phyloP scores from a whole-genome alignment of 768 basidiomycete species.

The Agaricus sinodeliciosus region DNA sequence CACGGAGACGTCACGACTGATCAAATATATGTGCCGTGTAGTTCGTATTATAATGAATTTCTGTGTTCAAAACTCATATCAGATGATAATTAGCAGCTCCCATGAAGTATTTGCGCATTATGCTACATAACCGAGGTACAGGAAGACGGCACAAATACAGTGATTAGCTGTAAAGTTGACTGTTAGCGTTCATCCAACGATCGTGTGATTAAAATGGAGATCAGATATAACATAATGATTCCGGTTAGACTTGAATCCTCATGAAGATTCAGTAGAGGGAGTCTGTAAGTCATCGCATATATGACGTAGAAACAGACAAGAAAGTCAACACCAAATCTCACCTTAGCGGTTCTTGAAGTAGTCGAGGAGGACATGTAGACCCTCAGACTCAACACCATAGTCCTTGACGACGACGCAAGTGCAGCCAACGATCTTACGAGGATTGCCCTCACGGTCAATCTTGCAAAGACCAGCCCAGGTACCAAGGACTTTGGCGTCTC shows the following conservation, averaged over 20 bases:
- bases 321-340: slow-evolving; percentile 21
- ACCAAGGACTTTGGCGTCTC: slow-evolving; percentile 95
- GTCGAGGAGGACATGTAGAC: slow-evolving; percentile 86
- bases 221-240: slow-evolving; percentile 85
- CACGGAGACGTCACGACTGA: slow-evolving; percentile 5
- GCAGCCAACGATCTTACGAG: slow-evolving; percentile 91
- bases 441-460: slow-evolving; percentile 98
- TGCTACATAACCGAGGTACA: slow-evolving; percentile 9
- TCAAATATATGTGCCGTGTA: neutral
- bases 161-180: neutral
- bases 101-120: neutral
- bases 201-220: slow-evolving; percentile 10
- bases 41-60: neutral
- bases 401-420: slow-evolving; percentile 97
- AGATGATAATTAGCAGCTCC: neutral
- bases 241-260: slow-evolving; percentile 82
- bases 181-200: slow-evolving; percentile 11
- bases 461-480: slow-evolving; percentile 99
- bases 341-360: slow-evolving; percentile 94
- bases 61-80: neutral
- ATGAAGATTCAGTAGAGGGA: slow-evolving; percentile 83
- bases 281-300: slow-evolving; percentile 77
- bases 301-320: slow-evolving; percentile 12
- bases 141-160: neutral
- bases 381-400: slow-evolving; percentile 93